phyloP scores from a whole-genome alignment of 805 yeast genomes.

The Ogataea nitratoaversa region DNA sequence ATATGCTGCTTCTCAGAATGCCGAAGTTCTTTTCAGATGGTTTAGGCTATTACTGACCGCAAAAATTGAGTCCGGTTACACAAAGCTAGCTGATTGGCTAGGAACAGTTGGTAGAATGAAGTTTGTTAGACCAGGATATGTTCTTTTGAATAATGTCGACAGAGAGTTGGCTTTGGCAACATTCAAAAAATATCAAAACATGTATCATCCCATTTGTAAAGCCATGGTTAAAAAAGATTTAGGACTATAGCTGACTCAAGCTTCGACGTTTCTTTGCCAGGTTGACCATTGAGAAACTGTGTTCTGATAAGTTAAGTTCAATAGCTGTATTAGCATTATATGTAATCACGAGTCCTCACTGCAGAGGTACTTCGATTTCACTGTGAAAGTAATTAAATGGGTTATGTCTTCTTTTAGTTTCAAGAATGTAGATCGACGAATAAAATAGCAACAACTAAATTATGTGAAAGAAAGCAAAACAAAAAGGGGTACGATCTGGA shows the following conservation, averaged over 20 bases:
- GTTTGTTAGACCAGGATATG: constrained; percentile 84
- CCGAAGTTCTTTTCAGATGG: constrained; percentile 81
- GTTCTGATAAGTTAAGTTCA: too few relatives aligned
- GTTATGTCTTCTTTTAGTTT: too few relatives aligned
- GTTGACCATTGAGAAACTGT: too few relatives aligned
- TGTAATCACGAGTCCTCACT: too few relatives aligned
- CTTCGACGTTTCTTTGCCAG: too few relatives aligned
- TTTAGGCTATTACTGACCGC: constrained; percentile 62
- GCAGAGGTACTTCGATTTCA: too few relatives aligned
- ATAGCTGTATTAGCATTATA: too few relatives aligned
- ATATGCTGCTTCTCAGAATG: constrained; percentile 56
- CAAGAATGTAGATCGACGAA: too few relatives aligned
- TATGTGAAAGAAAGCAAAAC: background rate
- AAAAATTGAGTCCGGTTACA: constrained; percentile 41
- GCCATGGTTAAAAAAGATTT: constrained; percentile 81
- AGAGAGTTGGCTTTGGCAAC: constrained; percentile 61
- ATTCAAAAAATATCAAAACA: constrained; percentile 51
- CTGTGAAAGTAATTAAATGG: too few relatives aligned
- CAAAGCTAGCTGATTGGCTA: constrained; percentile 70
- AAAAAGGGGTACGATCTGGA: too few relatives aligned
- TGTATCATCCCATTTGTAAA: constrained; percentile 83
- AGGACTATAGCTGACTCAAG: constrained; percentile 31
- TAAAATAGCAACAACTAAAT: too few relatives aligned
- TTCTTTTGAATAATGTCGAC: constrained; percentile 59
- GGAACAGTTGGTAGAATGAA: constrained; percentile 95